Conservation (phyloP, 2,329 filamentous ascomycete species). For the Grosmannia serpens region DNA sequence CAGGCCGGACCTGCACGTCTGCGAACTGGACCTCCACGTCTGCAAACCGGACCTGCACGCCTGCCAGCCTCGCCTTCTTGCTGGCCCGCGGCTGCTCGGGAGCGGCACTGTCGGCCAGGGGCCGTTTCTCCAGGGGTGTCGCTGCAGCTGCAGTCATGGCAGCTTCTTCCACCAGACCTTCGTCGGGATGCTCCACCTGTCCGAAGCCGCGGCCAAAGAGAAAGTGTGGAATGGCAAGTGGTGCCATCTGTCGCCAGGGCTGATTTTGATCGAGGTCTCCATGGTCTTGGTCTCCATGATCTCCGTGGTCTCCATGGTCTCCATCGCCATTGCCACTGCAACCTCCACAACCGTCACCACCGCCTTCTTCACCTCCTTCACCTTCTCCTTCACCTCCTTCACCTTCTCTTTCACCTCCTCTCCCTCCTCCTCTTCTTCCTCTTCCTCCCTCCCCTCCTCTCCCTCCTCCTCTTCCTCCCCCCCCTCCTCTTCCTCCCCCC, state of each 20-base stretch:
- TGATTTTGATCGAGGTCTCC: no score
- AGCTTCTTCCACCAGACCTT: conserved; percentile 23
- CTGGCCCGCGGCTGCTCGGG: background rate
- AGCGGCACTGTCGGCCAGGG: background rate
- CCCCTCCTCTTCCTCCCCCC: background rate
- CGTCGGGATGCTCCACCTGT: conserved; percentile 29
- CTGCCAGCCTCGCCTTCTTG: background rate
- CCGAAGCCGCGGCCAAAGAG: conserved; percentile 42
- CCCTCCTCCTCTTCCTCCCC: background rate
- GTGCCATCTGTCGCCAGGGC: conserved; percentile 32
- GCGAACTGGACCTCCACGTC: no score
- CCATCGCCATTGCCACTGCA: conserved; percentile 14
- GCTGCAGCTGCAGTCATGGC: background rate
- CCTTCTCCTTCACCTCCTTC: background rate
- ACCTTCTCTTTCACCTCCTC: background rate
- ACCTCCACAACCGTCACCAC: no score
- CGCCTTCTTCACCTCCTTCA: background rate
- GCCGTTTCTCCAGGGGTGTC: background rate
- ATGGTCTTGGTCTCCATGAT: no score
- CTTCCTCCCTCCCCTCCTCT: background rate
- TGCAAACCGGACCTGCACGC: conserved; percentile 5
- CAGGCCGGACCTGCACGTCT: no score
- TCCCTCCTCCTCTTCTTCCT: background rate
- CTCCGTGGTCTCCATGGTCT: no score
- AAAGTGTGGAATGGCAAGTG: conserved; percentile 31